Evolutionary conservation across 164 flowering plant genomes (phyloP).

Genomic region (Stephania cephalantha): DNA sequence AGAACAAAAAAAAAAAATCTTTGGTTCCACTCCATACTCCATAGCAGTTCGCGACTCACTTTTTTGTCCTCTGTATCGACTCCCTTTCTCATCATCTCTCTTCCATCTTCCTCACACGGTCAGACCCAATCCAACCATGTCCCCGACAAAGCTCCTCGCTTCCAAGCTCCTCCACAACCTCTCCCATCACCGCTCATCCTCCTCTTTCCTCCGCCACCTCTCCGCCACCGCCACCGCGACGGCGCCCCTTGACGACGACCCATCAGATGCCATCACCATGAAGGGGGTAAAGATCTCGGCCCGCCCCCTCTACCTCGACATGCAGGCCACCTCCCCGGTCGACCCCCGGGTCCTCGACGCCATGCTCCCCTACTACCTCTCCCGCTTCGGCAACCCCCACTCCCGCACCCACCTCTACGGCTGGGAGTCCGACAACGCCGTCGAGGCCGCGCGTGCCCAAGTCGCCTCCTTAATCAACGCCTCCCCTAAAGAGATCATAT

Average conservation of each 20-base stretch:
- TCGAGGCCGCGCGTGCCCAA: conserved; percentile 69
- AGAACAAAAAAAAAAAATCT: no score
- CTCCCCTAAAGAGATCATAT: conserved; percentile 82
- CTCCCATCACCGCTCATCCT: not conserved
- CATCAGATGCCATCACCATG: conserved; percentile 33
- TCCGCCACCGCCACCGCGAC: conserved; percentile 40
- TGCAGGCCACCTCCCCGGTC: conserved; percentile 93
- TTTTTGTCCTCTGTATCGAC: no score
- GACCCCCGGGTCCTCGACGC: conserved; percentile 90
- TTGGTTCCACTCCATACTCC: no score
- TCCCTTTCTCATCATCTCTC: not conserved
- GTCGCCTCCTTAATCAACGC: conserved; percentile 69
- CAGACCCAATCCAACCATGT: conserved; percentile 24
- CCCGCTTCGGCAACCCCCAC: conserved; percentile 89
- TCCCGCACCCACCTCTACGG: conserved; percentile 95
- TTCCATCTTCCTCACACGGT: not conserved
- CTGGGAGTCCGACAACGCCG: conserved; percentile 93
- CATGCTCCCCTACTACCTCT: conserved; percentile 74
- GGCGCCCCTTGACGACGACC: conserved; percentile 21
- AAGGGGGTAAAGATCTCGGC: conserved; percentile 85
- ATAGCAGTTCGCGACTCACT: no score
- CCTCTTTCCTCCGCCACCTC: conserved; percentile 25
- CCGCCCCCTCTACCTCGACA: conserved; percentile 81
- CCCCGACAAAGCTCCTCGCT: conserved; percentile 34
- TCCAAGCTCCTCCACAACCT: conserved; percentile 27